These are phyloP conservation scores for Dinochytrium kinnereticum DNA, from an alignment of 371 early-diverging fungal genomes.

Conservation along the genomic window DNA sequence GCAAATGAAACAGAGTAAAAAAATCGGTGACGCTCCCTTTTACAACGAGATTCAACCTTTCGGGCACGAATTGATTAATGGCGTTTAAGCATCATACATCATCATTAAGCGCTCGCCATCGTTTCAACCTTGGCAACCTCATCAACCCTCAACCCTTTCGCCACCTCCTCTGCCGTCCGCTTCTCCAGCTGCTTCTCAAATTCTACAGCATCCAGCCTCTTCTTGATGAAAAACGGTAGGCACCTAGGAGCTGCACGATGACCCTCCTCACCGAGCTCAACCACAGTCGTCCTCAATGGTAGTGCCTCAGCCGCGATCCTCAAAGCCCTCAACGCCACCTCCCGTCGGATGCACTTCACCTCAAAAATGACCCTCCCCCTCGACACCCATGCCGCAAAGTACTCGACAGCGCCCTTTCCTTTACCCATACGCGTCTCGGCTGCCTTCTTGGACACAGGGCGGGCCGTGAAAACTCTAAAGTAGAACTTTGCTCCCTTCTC, in stretches of 20 bases:
- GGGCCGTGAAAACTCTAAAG: constrained; percentile 85
- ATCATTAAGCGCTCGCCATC: too few relatives aligned
- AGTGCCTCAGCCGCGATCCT: constrained; percentile 43
- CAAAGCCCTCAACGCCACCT: constrained; percentile 52
- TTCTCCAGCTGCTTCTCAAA: constrained; percentile 18
- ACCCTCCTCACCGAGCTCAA: constrained; percentile 22
- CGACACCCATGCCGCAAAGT: constrained; percentile 90
- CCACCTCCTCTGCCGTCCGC: not conserved
- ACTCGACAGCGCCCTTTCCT: constrained; percentile 95
- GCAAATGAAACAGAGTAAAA: too few relatives aligned
- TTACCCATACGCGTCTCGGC: constrained; percentile 96
- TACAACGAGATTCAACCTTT: too few relatives aligned
- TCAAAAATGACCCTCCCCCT: constrained; percentile 88
- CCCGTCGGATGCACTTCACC: constrained; percentile 65
- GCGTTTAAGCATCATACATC: too few relatives aligned
- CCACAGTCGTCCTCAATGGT: constrained; percentile 40
- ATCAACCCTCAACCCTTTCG: not conserved
- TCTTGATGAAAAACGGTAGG: constrained; percentile 48
- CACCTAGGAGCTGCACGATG: constrained; percentile 41
- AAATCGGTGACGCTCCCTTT: too few relatives aligned
- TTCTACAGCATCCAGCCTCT: constrained; percentile 36
- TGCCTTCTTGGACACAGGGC: constrained; percentile 91
- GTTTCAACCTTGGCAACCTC: not conserved
- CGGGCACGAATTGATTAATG: too few relatives aligned
- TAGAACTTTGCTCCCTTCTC: constrained; percentile 88